Evolutionary conservation across 257 asterid genomes (phyloP).

Genomic region (Petunia secreta): DNA sequence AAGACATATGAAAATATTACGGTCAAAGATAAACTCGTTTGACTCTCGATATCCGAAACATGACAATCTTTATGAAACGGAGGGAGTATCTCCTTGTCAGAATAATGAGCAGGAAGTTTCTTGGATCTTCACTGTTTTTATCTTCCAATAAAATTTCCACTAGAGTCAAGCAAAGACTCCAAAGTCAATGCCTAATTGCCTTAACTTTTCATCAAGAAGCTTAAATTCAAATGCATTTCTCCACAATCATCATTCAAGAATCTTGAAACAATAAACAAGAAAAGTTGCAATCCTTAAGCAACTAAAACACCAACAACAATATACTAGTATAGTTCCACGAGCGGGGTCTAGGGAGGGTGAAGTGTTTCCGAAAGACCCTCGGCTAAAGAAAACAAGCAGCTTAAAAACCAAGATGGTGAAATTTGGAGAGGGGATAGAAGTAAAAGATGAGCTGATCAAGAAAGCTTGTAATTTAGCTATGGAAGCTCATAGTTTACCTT

Average conservation of each 20-base stretch:
- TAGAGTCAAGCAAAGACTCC: slow-evolving; percentile 10
- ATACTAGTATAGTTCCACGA: too few species aligned
- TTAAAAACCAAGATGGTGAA: slow-evolving; percentile 24
- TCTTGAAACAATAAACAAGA: not conserved
- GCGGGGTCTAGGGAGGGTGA: too few species aligned
- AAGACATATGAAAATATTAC: too few species aligned
- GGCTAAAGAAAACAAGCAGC: not conserved
- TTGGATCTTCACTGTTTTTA: not conserved
- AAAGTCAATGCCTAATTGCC: slow-evolving; percentile 2
- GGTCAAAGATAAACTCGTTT: too few species aligned
- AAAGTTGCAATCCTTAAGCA: slow-evolving; percentile 8
- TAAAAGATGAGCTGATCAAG: slow-evolving; percentile 58
- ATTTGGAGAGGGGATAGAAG: slow-evolving; percentile 56
- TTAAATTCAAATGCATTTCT: slow-evolving; percentile 9
- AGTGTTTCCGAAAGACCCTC: too few species aligned
- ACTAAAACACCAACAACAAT: not conserved
- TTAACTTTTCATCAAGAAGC: not conserved
- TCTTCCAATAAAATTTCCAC: not conserved
- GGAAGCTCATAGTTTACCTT: slow-evolving; percentile 71
- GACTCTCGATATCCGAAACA: too few species aligned
- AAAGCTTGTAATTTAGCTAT: slow-evolving; percentile 63
- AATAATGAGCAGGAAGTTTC: not conserved
- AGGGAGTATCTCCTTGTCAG: too few species aligned
- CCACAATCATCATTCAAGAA: not conserved
- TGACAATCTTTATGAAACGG: too few species aligned